phyloP scores from a whole-genome alignment of 768 basidiomycete species.

The Tremella fuciformis region DNA sequence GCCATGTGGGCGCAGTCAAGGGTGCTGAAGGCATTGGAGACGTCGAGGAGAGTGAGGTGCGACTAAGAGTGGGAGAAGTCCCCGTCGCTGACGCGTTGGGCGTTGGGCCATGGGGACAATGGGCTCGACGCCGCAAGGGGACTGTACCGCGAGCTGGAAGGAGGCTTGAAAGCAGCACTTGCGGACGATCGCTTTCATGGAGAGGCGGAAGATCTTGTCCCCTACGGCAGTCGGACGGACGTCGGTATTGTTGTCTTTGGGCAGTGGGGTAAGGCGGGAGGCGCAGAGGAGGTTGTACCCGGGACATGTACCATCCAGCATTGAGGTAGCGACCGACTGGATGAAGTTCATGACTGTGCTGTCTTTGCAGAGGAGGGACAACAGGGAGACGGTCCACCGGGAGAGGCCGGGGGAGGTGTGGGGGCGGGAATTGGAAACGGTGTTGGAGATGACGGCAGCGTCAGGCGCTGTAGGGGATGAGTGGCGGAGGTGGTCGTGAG shows the following conservation, averaged over 20 bases:
- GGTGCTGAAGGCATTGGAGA: too few relatives aligned
- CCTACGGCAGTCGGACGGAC: slow-evolving; percentile 22
- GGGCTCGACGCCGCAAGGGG: too few relatives aligned
- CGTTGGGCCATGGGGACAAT: too few relatives aligned
- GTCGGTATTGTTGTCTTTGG: slow-evolving; percentile 3
- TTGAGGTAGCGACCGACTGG: background rate
- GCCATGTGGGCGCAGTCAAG: slow-evolving; percentile 6
- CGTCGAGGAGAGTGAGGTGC: too few relatives aligned
- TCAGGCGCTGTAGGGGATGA: background rate
- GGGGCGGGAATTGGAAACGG: background rate
- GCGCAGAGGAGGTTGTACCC: slow-evolving; percentile 16
- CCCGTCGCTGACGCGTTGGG: too few relatives aligned
- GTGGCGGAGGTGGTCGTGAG: background rate
- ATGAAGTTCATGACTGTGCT: background rate
- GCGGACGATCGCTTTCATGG: slow-evolving; percentile 15
- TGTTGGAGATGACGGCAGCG: slow-evolving; percentile 9
- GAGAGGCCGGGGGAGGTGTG: slow-evolving; percentile 9
- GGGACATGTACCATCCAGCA: slow-evolving; percentile 5
- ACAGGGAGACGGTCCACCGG: slow-evolving; percentile 14
- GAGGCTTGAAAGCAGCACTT: background rate
- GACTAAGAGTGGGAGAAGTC: too few relatives aligned
- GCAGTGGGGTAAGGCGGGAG: slow-evolving; percentile 4
- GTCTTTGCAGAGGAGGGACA: background rate
- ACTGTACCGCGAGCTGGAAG: background rate
- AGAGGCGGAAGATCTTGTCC: slow-evolving; percentile 18